These are phyloP conservation scores for Penicillium pancosmium DNA, from an alignment of 495 filamentous ascomycete species.

Conservation along the genomic window DNA sequence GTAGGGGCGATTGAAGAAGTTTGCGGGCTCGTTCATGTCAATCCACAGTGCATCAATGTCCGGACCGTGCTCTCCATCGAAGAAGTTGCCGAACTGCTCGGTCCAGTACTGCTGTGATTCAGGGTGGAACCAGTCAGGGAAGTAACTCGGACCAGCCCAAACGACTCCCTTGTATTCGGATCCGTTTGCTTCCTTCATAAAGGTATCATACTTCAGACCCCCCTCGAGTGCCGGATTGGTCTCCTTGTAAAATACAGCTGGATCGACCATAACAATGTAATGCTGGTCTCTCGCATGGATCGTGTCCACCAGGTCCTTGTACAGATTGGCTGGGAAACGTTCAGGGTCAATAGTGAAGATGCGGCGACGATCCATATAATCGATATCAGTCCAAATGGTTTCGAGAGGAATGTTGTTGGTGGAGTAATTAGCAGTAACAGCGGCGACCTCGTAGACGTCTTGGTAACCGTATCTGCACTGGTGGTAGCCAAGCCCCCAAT, in stretches of 20 bases:
- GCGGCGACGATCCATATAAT: slow-evolving; percentile 28
- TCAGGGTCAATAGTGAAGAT: slow-evolving; percentile 30
- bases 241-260: slow-evolving; percentile 20
- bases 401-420: slow-evolving; percentile 54
- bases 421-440: slow-evolving; percentile 51
- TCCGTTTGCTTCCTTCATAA: slow-evolving; percentile 22
- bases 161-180: slow-evolving; percentile 25
- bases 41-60: slow-evolving; percentile 31
- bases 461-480: slow-evolving; percentile 61
- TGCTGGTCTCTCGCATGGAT: slow-evolving; percentile 25
- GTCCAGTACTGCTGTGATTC: slow-evolving; percentile 26
- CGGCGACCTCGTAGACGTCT: slow-evolving; percentile 50
- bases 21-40: slow-evolving; percentile 31
- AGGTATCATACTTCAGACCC: slow-evolving; percentile 20
- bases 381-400: slow-evolving; percentile 60
- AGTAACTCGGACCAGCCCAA: slow-evolving; percentile 29
- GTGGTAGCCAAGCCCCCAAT: slow-evolving; percentile 36
- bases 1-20: slow-evolving; percentile 18
- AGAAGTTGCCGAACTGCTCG: slow-evolving; percentile 16
- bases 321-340: slow-evolving; percentile 16
- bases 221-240: slow-evolving; percentile 11
- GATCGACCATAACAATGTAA: slow-evolving; percentile 30
- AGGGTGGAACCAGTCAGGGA: slow-evolving; percentile 31
- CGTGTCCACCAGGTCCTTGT: slow-evolving; percentile 20
- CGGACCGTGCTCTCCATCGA: slow-evolving; percentile 16